phyloP scores from a whole-genome alignment of 2,329 filamentous ascomycete species.

The Exophiala oligosperma region DNA sequence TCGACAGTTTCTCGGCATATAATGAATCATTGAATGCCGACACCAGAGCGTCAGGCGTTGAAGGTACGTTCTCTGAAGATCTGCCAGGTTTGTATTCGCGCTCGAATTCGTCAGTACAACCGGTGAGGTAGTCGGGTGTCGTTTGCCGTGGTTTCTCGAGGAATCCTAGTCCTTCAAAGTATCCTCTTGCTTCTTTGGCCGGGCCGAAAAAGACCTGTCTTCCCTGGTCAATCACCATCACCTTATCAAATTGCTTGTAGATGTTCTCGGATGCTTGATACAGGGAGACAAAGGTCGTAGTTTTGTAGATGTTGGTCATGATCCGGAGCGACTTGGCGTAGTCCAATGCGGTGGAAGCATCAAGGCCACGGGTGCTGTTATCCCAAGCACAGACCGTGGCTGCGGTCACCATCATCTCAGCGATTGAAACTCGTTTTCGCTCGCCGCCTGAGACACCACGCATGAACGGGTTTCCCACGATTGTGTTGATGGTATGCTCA shows the following conservation, averaged over 20 bases:
- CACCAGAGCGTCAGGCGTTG: conserved; percentile 65
- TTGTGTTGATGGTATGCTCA: conserved; percentile 79
- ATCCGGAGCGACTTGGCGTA: conserved; percentile 71
- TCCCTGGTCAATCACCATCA: conserved; percentile 76
- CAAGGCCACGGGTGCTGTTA: conserved; percentile 69
- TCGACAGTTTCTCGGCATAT: conserved; percentile 56
- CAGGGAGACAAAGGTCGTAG: conserved; percentile 79
- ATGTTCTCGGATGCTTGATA: conserved; percentile 86
- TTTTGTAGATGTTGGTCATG: conserved; percentile 80
- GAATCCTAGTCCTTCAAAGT: conserved; percentile 78
- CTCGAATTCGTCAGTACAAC: conserved; percentile 82
- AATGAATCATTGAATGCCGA: conserved; percentile 69
- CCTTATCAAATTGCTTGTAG: conserved; percentile 78
- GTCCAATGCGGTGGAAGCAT: conserved; percentile 67
- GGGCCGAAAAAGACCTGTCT: conserved; percentile 76
- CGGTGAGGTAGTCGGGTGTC: conserved; percentile 77
- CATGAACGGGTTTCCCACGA: conserved; percentile 80
- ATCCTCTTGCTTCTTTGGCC: conserved; percentile 63
- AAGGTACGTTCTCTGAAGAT: conserved; percentile 66
- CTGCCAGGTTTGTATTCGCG: conserved; percentile 71
- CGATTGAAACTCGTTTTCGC: conserved; percentile 77
- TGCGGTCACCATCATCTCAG: conserved; percentile 77
- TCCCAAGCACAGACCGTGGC: conserved; percentile 74
- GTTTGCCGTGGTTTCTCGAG: conserved; percentile 73
- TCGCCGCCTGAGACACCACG: conserved; percentile 79